Evolutionary conservation across 2,329 filamentous ascomycete genomes (phyloP).

Genomic region (Beauveria medogensis): DNA sequence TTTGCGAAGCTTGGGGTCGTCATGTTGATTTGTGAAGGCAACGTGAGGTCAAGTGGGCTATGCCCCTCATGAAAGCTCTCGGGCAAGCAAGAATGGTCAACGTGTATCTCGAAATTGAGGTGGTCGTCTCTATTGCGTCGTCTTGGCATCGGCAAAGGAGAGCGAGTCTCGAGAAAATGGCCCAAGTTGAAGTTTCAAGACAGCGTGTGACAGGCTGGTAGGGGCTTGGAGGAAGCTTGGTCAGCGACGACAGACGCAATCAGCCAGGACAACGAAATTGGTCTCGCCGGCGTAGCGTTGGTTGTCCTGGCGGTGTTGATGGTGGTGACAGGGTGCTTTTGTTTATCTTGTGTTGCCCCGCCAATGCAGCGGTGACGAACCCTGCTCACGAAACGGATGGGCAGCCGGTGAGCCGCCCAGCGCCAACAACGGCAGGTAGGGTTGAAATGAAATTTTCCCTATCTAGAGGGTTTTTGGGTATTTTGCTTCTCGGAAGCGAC

Average conservation of each 20-base stretch:
- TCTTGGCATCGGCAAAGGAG: slow-evolving; percentile 17
- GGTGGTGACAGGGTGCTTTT: slow-evolving; percentile 6
- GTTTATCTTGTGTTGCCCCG: slow-evolving; percentile 12
- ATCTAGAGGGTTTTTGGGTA: background rate
- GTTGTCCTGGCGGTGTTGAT: slow-evolving; percentile 8
- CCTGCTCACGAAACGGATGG: background rate
- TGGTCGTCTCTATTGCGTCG: slow-evolving; percentile 24
- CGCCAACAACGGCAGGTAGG: background rate
- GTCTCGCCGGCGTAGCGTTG: background rate
- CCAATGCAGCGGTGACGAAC: slow-evolving; percentile 8
- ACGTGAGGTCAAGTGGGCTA: slow-evolving; percentile 11
- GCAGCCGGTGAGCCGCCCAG: background rate
- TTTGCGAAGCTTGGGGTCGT: background rate
- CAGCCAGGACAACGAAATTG: background rate
- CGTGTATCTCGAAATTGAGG: slow-evolving; percentile 39
- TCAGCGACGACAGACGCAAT: background rate
- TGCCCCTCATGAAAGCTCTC: slow-evolving; percentile 31
- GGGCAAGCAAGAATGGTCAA: slow-evolving; percentile 37
- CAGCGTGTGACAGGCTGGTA: background rate
- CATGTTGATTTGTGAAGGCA: slow-evolving; percentile 4
- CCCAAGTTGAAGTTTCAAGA: background rate
- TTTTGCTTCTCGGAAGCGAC: background rate
- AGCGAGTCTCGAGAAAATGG: background rate
- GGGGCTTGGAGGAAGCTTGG: background rate
- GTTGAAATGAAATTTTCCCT: background rate